Conservation (phyloP, 176 grass and related monocot genomes). For the Ampelocalamus luodianensis region DNA sequence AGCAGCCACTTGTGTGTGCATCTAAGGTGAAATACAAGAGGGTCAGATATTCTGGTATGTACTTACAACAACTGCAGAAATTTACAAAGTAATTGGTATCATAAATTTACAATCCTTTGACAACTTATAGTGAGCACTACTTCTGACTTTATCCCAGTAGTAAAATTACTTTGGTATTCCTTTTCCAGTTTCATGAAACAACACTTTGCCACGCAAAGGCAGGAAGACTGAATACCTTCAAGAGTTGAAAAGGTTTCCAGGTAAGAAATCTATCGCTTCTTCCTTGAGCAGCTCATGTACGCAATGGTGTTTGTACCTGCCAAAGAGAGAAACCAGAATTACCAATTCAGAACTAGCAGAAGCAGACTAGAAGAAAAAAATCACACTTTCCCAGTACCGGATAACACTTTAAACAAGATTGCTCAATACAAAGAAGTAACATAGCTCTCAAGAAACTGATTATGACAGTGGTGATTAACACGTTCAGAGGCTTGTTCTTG, state of each 20-base stretch:
- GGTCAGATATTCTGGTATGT: background rate
- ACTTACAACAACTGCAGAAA: background rate
- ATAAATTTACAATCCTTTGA: slow-evolving; percentile 24
- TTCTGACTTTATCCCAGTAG: background rate
- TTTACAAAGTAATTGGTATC: background rate
- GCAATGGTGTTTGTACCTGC: slow-evolving; percentile 78
- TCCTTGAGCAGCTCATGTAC: slow-evolving; percentile 61
- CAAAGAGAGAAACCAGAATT: slow-evolving; percentile 31
- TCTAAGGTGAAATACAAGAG: slow-evolving; percentile 6
- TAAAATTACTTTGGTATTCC: background rate
- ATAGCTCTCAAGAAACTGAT: background rate
- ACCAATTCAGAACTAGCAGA: slow-evolving; percentile 14
- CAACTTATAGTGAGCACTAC: background rate
- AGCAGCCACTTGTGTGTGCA: background rate
- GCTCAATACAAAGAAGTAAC: background rate
- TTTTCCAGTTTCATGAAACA: slow-evolving; percentile 18
- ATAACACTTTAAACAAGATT: background rate
- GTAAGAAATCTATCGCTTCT: slow-evolving; percentile 70
- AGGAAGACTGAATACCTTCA: slow-evolving; percentile 55
- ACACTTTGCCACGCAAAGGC: slow-evolving; percentile 20
- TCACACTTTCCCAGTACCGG: background rate
- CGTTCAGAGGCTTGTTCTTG: background rate
- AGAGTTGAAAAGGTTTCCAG: slow-evolving; percentile 68
- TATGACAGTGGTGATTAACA: background rate
- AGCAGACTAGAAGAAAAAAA: slow-evolving; percentile 9